Percentiles rank a stretch among this genome's conserved stretches.
Evolutionary conservation across 495 filamentous ascomycete genomes (phyloP).

Genomic region (Penicillium odoratum): DNA sequence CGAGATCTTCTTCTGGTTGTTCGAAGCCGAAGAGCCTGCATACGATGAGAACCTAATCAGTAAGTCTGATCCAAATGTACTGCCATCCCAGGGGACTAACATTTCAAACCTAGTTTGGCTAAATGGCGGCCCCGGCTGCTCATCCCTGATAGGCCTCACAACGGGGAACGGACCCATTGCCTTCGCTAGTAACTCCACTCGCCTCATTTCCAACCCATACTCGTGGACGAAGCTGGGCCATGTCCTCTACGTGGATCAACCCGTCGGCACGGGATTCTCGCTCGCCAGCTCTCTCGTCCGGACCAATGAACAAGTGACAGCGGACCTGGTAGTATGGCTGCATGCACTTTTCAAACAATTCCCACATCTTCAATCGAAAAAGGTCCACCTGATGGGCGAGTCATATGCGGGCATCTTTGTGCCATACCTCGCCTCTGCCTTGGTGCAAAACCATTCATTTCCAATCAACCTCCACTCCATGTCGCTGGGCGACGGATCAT

Average conservation of each 20-base stretch:
- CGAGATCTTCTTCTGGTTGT: conserved; percentile 45
- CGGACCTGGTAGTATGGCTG: conserved; percentile 41
- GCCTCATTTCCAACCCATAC: conserved; percentile 30
- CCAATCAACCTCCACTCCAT: conserved; percentile 38
- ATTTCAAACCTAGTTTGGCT: conserved; percentile 52
- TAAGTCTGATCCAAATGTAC: conserved; percentile 13
- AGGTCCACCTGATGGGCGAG: conserved; percentile 43
- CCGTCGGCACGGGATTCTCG: conserved; percentile 41
- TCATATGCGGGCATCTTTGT: conserved; percentile 45
- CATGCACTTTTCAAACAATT: conserved; percentile 34
- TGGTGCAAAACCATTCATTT: conserved; percentile 29
- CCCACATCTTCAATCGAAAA: conserved; percentile 33
- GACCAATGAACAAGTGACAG: conserved; percentile 32
- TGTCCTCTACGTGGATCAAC: conserved; percentile 46
- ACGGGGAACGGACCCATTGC: conserved; percentile 33
- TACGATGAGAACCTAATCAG: conserved; percentile 42
- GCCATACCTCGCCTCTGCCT: conserved; percentile 39
- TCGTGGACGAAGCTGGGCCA: conserved; percentile 43
- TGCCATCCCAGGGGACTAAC: neutral
- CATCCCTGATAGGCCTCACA: conserved; percentile 61
- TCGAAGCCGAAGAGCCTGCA: conserved; percentile 30
- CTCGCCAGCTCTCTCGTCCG: conserved; percentile 28
- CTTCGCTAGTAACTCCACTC: conserved; percentile 30
- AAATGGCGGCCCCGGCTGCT: conserved; percentile 70
- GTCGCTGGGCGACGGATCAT: conserved; percentile 36